Conservation (phyloP, 2,329 filamentous ascomycete species). For the Fusarium sp. region DNA sequence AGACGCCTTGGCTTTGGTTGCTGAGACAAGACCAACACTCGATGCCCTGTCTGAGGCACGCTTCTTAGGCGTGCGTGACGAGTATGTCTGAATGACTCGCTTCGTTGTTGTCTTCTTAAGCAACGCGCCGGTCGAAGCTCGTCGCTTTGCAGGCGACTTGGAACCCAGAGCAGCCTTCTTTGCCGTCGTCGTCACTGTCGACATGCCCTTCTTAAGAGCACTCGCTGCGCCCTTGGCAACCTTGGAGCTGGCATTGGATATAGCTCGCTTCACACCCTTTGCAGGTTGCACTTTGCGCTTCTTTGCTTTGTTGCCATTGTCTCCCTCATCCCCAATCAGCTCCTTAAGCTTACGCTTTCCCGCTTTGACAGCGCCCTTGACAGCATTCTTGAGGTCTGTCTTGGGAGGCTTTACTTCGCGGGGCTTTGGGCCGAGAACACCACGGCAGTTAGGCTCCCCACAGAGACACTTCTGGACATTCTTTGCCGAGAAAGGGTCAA, state of each 20-base stretch:
- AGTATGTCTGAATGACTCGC: conserved; percentile 52
- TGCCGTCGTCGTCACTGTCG: conserved; percentile 50
- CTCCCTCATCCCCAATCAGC: conserved; percentile 61
- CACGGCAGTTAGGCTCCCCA: conserved; percentile 74
- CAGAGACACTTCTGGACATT: conserved; percentile 78
- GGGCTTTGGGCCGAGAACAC: conserved; percentile 73
- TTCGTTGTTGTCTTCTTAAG: conserved; percentile 51
- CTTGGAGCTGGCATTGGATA: conserved; percentile 55
- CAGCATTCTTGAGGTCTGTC: conserved; percentile 57
- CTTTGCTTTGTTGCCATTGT: conserved; percentile 63
- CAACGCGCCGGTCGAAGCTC: conserved; percentile 45
- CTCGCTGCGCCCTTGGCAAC: conserved; percentile 56
- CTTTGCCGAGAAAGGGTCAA: conserved; percentile 78
- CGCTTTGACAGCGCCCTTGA: conserved; percentile 61
- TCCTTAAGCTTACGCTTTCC: conserved; percentile 72
- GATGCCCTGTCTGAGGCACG: conserved; percentile 40
- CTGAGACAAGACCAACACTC: conserved; percentile 38
- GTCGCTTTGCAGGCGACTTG: conserved; percentile 48
- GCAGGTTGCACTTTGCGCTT: conserved; percentile 58
- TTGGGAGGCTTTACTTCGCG: conserved; percentile 69
- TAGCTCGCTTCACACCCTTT: conserved; percentile 54
- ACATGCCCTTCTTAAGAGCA: conserved; percentile 56
- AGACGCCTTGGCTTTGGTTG: conserved; percentile 30
- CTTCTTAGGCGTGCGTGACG: conserved; percentile 45
- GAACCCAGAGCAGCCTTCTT: conserved; percentile 48